Evolutionary conservation across 1,284 basidiomycete genomes (phyloP).

Genomic region (Leccinum angustisporum): DNA sequence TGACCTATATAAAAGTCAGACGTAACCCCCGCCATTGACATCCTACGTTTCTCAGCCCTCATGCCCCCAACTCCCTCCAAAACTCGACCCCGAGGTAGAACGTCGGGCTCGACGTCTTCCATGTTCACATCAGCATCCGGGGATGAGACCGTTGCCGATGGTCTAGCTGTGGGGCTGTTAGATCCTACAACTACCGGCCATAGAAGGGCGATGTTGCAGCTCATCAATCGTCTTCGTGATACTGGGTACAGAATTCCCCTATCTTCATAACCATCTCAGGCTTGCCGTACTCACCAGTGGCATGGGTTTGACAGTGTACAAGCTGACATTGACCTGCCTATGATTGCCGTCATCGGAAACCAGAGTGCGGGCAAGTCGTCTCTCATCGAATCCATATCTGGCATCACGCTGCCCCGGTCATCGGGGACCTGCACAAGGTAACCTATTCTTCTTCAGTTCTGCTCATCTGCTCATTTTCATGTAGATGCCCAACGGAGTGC

Average conservation of each 20-base stretch:
- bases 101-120: neutral
- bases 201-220: neutral
- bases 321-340: constrained; percentile 65
- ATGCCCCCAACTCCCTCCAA: neutral
- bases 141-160: neutral
- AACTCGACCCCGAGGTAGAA: neutral
- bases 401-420: constrained; percentile 65
- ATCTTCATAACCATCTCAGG: neutral
- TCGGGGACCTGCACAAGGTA: constrained; percentile 67
- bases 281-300: neutral
- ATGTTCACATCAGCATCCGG: neutral
- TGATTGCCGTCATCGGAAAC: constrained; percentile 65
- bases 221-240: constrained; percentile 17
- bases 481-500: constrained; percentile 73
- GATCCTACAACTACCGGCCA: constrained; percentile 6
- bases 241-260: constrained; percentile 46
- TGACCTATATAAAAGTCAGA: neutral
- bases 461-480: neutral
- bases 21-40: neutral
- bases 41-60: neutral
- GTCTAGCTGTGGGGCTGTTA: constrained; percentile 44
- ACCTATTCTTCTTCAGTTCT: neutral
- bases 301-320: constrained; percentile 46
- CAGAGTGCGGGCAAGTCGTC: constrained; percentile 76
- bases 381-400: constrained; percentile 72